Percentiles rank a stretch among this genome's conserved stretches.
Conservation (phyloP, 2,329 filamentous ascomycete species). For the Neobulgaria alba region DNA sequence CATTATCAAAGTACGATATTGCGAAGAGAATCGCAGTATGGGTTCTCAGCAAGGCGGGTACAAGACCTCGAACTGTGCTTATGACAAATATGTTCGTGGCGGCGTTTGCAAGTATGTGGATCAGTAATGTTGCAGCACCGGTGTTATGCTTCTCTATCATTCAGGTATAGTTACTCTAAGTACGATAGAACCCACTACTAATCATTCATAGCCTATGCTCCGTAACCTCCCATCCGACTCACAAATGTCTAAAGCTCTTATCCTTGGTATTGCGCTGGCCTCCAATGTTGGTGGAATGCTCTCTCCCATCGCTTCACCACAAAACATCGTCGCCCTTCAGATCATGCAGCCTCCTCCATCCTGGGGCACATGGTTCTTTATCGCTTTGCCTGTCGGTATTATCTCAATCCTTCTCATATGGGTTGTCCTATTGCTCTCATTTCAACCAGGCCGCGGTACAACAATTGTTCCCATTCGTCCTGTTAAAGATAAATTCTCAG, state of each 20-base stretch:
- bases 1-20: conserved; percentile 93
- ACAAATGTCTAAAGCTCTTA: conserved; percentile 87
- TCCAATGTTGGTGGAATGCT: conserved; percentile 96
- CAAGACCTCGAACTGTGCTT: conserved; percentile 77
- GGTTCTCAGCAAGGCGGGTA: conserved; percentile 91
- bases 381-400: conserved; percentile 85
- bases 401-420: conserved; percentile 85
- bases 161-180: conserved; percentile 48
- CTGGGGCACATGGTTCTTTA: conserved; percentile 96
- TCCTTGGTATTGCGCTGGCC: conserved; percentile 88
- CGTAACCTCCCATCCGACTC: conserved; percentile 87
- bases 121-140: conserved; percentile 94
- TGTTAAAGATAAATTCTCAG: conserved; percentile 79
- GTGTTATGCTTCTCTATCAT: conserved; percentile 98
- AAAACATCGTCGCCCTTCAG: conserved; percentile 92
- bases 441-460: conserved; percentile 76
- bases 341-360: conserved; percentile 90
- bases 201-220: conserved; percentile 62
- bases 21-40: conserved; percentile 96
- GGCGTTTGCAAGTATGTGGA: conserved; percentile 97
- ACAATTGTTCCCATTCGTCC: conserved; percentile 87
- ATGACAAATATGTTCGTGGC: conserved; percentile 99
- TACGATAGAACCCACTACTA: not conserved
- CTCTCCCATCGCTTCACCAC: conserved; percentile 91
- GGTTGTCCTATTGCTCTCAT: conserved; percentile 74